Evolutionary conservation across 495 filamentous ascomycete species (phyloP).

Genomic region (Penicillium verhagenii): DNA sequence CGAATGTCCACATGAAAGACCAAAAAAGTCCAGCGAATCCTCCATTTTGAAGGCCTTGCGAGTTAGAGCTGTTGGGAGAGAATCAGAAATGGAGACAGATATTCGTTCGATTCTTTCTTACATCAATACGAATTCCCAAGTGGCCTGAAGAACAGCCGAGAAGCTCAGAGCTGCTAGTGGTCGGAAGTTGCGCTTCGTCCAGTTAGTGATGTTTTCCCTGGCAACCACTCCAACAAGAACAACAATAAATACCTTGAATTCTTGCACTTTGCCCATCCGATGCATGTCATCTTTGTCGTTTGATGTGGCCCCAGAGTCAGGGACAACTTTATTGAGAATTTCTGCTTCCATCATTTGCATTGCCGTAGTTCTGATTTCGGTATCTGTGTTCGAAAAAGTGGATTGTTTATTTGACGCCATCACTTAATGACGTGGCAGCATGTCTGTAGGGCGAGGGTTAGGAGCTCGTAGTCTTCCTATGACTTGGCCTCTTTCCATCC

Average conservation of each 20-base stretch:
- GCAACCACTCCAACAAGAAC: no score
- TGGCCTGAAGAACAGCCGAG: constrained; percentile 23
- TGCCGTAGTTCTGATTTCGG: neutral
- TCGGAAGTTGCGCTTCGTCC: constrained; percentile 16
- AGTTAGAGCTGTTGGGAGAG: constrained; percentile 6
- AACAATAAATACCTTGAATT: constrained; percentile 18
- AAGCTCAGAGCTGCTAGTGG: constrained; percentile 26
- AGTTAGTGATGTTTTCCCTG: no score
- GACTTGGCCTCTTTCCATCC: no score
- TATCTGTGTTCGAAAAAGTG: no score
- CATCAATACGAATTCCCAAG: constrained; percentile 27
- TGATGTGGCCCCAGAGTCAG: neutral
- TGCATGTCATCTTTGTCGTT: constrained; percentile 17
- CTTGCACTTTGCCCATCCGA: constrained; percentile 27
- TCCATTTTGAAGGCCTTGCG: constrained; percentile 13
- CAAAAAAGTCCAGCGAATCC: constrained; percentile 27
- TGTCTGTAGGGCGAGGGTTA: no score
- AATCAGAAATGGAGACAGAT: constrained; percentile 3
- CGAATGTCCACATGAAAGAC: constrained; percentile 28
- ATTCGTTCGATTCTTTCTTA: neutral
- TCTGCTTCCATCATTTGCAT: constrained; percentile 5
- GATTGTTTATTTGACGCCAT: no score
- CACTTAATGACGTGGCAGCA: no score
- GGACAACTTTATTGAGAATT: neutral
- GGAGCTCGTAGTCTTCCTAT: no score